Evolutionary conservation across 2,329 filamentous ascomycete genomes (phyloP), one percentile per base, ranked within the genome.

Genomic region (Colletotrichum chlorophyti): DNA sequence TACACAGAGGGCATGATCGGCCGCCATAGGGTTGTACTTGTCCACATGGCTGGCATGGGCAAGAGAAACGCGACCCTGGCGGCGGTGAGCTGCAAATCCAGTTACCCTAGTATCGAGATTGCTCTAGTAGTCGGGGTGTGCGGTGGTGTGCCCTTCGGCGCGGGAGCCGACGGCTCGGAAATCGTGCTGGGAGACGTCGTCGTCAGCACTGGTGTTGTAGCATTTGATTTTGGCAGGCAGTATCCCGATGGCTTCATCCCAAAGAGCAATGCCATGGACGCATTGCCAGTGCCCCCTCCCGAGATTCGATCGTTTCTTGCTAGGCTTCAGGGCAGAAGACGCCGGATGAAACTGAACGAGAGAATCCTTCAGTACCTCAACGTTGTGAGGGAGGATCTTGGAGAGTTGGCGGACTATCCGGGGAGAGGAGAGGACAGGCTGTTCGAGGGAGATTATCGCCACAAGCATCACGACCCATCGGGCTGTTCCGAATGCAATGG

Each of bases 41-140:
- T 65, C 12, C 38, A 66, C 6, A 60, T 72, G 9, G 60, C 69
- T 3, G 43, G 40, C 3, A 72, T 70, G 57, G 72, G 72, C 5
- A 73, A 66, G 21, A 62, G 29, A 10, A 67, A 24, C 27, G 67
- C 72, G 0, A 66, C 72, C 0, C 37, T 43, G 1, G 62, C 68
- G 0, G 63, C 71, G 0, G 58, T 68, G 0, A 64, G 61, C 26
- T 57, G 78, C 14, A 66, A 65, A 0, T 60, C 58, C 3, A 79
- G 74, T 46, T 79, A 72, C 37, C 54, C 59, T 0, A 55, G 58
- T 2, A 54, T 80, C 4, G 66, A 63, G 21, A 65, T 79, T 0
- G 71, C 61, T 0, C 38, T 79, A 1, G 29, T 79, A 0, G 70
- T 74, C 1, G 77, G 76, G 0, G 68, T 79, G 8, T 79, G 76